Evolutionary conservation across 768 basidiomycete species (phyloP), one percentile per base, ranked within the genome.

Genomic region (Mycena venus): DNA sequence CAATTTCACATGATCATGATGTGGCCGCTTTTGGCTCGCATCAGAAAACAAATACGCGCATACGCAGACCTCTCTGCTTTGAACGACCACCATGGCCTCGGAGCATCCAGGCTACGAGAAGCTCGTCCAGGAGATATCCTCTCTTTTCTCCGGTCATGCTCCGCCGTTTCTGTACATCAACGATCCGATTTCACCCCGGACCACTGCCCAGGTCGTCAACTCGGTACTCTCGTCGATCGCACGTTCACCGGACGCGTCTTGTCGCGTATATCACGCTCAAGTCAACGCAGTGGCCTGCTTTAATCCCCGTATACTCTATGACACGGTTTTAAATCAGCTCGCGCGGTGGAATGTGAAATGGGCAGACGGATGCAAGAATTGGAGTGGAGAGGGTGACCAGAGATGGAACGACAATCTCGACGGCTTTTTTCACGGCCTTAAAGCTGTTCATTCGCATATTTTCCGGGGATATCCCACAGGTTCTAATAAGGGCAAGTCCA

Each of bases 91-190:
- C 25, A 74, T 74, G 75, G 14, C 47, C 21, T 31, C 17, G 36
- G 59, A 70, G 10, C 31, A 70, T 21, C 66, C 79, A 55, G 78
- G 78, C 51, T 77, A 77, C 59, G 75, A 75, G 9, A 58, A 31
- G 21, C 68, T 79, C 56, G 67, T 55, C 3, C 55, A 49, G 25
- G 86, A 87, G 64, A 70, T 88, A 10, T 79, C 79, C 19, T 82
- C 84, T 12, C 82, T 88, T 19, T 69, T 88, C 23, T 82, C 85
- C 8, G 80, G 80, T 1, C 82, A 79, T 55, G 88, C 92, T 10
- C 92, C 93, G 2, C 88, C 91, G 0, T 95, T 94, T 82, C 87
- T 95, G 73, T 94, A 90, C 79, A 79, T 95, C 49, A 89, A 91
- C 64, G 92, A 94, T 80, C 82, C 90, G 0, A 83, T 84, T 64